Evolutionary conservation across 169 alveolate species (phyloP).

Genomic region (Toxoplasma gondii): DNA sequence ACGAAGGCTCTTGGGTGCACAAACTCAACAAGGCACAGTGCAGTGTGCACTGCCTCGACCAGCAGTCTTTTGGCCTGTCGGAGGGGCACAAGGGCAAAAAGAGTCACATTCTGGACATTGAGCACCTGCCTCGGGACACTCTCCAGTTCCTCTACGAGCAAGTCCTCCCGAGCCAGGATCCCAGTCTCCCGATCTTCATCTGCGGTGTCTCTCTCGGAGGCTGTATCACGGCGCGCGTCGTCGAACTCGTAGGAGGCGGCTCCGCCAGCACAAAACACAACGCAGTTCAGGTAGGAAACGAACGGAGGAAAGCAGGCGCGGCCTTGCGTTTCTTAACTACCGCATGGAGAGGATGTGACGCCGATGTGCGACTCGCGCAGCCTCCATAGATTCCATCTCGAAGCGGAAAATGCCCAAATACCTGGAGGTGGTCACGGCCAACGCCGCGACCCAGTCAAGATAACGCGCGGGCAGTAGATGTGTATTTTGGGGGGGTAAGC

Average conservation of each 20-base stretch:
- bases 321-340: too few relatives aligned
- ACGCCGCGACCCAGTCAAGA: too few relatives aligned
- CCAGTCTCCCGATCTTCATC: conserved; percentile 15
- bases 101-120: not conserved
- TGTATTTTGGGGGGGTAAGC: too few relatives aligned
- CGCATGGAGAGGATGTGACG: too few relatives aligned
- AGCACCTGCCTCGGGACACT: conserved; percentile 20
- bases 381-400: too few relatives aligned
- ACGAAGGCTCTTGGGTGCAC: conserved; percentile 29
- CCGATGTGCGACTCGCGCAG: too few relatives aligned
- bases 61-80: conserved; percentile 11
- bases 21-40: not conserved
- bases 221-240: conserved; percentile 32
- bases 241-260: conserved; percentile 23
- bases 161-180: conserved; percentile 14
- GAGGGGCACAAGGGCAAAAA: conserved; percentile 35
- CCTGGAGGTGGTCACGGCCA: too few relatives aligned
- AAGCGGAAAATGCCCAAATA: too few relatives aligned
- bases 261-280: not conserved
- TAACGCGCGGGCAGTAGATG: too few relatives aligned
- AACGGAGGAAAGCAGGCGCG: not conserved
- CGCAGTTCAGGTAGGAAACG: not conserved
- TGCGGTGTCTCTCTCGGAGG: conserved; percentile 50
- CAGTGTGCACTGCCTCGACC: conserved; percentile 26
- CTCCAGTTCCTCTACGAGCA: conserved; percentile 35